phyloP scores from a whole-genome alignment of 768 basidiomycete genomes.

The Rhizopogon vesiculosus region DNA sequence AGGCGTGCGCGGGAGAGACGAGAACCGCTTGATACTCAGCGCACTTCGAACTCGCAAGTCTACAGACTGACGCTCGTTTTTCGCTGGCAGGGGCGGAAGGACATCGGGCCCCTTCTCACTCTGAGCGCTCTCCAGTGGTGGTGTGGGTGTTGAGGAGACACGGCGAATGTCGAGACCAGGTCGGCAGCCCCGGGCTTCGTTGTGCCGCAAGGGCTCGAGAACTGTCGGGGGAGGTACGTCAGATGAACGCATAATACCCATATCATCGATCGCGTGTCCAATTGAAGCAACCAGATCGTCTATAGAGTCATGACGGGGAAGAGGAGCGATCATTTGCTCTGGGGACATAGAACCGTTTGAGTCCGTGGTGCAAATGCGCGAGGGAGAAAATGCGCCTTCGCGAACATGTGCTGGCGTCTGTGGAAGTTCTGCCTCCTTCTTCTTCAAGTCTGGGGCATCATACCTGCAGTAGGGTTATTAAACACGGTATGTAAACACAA shows the following conservation, averaged over 20 bases:
- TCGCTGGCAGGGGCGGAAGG: slow-evolving; percentile 26
- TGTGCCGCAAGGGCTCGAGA: slow-evolving; percentile 33
- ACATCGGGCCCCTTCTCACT: slow-evolving; percentile 1
- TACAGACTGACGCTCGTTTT: slow-evolving; percentile 16
- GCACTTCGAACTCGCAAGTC: slow-evolving; percentile 23
- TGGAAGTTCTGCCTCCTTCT: not conserved
- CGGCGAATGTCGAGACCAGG: slow-evolving; percentile 30
- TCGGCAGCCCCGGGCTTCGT: slow-evolving; percentile 21
- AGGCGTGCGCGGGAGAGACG: slow-evolving; percentile 63
- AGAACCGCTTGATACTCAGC: slow-evolving; percentile 37
- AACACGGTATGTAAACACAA: not conserved
- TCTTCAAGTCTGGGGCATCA: not conserved
- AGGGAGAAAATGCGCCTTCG: slow-evolving; percentile 67
- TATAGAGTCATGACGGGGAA: slow-evolving; percentile 27
- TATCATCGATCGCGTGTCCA: slow-evolving; percentile 34
- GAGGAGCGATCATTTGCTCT: slow-evolving; percentile 12
- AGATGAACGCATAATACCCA: slow-evolving; percentile 28
- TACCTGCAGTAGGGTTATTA: not conserved
- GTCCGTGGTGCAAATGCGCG: slow-evolving; percentile 25
- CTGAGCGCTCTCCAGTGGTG: slow-evolving; percentile 9
- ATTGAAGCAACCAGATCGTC: slow-evolving; percentile 34
- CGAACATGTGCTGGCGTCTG: slow-evolving; percentile 31
- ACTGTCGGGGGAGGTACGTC: slow-evolving; percentile 35
- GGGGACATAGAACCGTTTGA: slow-evolving; percentile 11
- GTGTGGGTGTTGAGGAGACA: slow-evolving; percentile 7